Percentiles rank a stretch among this genome's conserved stretches.
Conservation (phyloP, 2,329 filamentous ascomycete species). For the Proliferodiscus dingleyae region DNA sequence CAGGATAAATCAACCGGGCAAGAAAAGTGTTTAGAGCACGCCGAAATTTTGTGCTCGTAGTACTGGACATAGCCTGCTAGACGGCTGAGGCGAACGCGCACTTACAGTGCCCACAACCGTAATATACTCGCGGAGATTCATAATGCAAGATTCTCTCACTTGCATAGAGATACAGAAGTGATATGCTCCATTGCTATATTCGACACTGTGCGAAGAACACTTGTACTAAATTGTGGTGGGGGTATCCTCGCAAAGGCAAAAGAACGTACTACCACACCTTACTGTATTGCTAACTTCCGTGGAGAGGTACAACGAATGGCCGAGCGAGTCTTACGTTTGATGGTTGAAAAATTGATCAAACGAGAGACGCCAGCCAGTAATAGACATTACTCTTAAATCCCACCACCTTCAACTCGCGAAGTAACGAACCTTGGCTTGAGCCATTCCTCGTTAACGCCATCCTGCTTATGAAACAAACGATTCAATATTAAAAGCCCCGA, state of each 20-base stretch:
- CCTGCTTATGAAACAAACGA: neutral
- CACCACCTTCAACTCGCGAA: neutral
- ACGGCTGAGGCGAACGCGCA: too few species aligned
- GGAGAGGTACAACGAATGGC: neutral
- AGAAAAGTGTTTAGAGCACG: too few species aligned
- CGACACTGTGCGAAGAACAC: too few species aligned
- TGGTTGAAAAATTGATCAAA: neutral
- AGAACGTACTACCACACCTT: neutral
- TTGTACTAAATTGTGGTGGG: neutral
- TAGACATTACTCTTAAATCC: neutral
- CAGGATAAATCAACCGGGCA: too few species aligned
- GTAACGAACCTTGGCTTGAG: conserved; percentile 8
- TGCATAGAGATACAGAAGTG: too few species aligned
- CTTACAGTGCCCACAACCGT: too few species aligned
- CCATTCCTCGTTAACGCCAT: conserved; percentile 12
- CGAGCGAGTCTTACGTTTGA: neutral
- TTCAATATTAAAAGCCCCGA: conserved; percentile 46
- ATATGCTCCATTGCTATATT: too few species aligned
- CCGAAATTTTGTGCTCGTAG: too few species aligned
- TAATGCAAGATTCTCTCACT: too few species aligned
- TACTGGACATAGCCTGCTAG: too few species aligned
- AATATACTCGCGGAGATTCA: too few species aligned
- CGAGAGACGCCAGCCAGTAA: conserved; percentile 2
- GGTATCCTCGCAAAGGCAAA: neutral
- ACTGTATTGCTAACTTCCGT: neutral